Evolutionary conservation across 2,329 filamentous ascomycete species (phyloP), one percentile per base, ranked within the genome.

Genomic region (Ilyonectria destructans): DNA sequence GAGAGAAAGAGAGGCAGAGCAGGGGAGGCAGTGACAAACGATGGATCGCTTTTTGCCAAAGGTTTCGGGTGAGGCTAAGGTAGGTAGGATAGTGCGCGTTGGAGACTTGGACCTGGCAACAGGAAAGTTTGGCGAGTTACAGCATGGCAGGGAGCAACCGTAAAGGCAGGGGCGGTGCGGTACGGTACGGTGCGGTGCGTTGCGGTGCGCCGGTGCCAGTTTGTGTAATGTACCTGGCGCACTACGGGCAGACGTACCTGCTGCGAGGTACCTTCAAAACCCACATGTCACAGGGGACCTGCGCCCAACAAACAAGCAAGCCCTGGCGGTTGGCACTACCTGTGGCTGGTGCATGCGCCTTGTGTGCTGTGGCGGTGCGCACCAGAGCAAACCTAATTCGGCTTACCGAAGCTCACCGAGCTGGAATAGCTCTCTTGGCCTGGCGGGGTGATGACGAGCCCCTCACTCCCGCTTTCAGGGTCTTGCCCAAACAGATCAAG

Each of bases 81-180:
- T 19, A 43, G n/a, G 26, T 19, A 43, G n/a, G 26, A 37, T 12
- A 46, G 40, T 31, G 45, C 45, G 45, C 6, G 33, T 56, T 40
- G 31, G 17, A 54, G 15, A 19, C 17, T 29, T 31, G 49, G 17
- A 19, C 26, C 49, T 31, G 49, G 17, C 13, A 52, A 55, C 52
- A 23, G 46, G 48, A 54, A 61, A 61, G 46, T 52, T 61, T 61
- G 58, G 58, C 48, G 35, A 61, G 58, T 52, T 52, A 61, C 58
- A 43, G 48, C 33, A 19, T 52, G 26, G 26, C 26, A 52, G 49
- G 49, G 51, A 21, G 40, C 8, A 43, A 43, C 40, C 40, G 40
- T 43, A 43, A 23, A 26, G 33, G 54, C 54, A 43, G 33, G 54
- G 33, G 35, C 13, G 19, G 35, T 29, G 54, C 49, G 13, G 52